These are phyloP conservation scores for Verticillium klebahnii DNA, from an alignment of 2,329 filamentous ascomycete genomes.

Conservation along the genomic window DNA sequence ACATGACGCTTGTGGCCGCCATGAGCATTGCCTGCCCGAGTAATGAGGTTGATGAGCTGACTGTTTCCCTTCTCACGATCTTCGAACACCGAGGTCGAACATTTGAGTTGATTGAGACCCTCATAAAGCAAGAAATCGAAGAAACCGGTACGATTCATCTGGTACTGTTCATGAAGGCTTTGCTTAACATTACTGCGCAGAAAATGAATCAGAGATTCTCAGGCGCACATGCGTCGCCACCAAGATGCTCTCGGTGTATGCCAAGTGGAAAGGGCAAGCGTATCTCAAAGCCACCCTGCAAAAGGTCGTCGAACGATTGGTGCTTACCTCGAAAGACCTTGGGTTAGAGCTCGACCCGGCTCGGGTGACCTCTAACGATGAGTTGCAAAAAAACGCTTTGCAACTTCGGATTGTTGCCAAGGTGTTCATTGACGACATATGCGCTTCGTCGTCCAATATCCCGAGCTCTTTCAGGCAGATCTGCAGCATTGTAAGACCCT, in stretches of 20 bases:
- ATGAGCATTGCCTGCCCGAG: constrained; percentile 64
- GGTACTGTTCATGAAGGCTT: not conserved
- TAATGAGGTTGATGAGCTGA: constrained; percentile 64
- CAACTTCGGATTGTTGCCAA: constrained; percentile 64
- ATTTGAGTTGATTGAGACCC: constrained; percentile 59
- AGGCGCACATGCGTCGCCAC: constrained; percentile 67
- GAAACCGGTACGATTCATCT: constrained; percentile 47
- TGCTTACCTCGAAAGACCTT: constrained; percentile 62
- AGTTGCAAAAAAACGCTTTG: constrained; percentile 61
- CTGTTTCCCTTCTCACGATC: constrained; percentile 63
- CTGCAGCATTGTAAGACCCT: constrained; percentile 55
- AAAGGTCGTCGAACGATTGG: constrained; percentile 61
- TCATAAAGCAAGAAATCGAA: constrained; percentile 65
- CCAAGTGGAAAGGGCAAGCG: constrained; percentile 63
- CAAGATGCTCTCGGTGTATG: constrained; percentile 67
- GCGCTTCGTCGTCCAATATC: constrained; percentile 56
- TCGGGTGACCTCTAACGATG: constrained; percentile 54
- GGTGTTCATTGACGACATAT: constrained; percentile 68
- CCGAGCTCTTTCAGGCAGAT: constrained; percentile 62
- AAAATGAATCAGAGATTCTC: constrained; percentile 64
- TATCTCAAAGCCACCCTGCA: constrained; percentile 63
- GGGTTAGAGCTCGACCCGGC: constrained; percentile 65
- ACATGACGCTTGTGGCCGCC: constrained; percentile 57
- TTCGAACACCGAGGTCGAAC: constrained; percentile 62
- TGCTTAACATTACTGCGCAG: constrained; percentile 22